Conservation (phyloP, 768 basidiomycete species). For the Rhizopogon rudus region DNA sequence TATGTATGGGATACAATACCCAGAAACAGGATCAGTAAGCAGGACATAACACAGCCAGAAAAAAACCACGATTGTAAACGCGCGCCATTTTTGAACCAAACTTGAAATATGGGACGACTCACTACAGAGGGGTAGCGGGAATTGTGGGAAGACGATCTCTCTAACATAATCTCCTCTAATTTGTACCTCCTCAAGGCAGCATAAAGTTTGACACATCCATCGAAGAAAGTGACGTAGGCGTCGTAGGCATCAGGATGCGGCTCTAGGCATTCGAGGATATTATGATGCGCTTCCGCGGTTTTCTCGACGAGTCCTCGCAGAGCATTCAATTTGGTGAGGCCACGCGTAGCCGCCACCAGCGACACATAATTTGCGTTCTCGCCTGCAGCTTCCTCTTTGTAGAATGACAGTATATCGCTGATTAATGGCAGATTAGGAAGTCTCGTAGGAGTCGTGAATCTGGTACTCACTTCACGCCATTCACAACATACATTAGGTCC, state of each 20-base stretch:
- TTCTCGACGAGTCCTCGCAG: conserved; percentile 20
- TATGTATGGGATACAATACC: no score
- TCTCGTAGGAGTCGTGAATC: not conserved
- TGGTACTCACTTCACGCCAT: conserved; percentile 27
- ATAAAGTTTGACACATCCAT: conserved; percentile 26
- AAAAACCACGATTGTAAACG: no score
- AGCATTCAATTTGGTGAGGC: conserved; percentile 22
- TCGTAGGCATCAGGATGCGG: conserved; percentile 13
- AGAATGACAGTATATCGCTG: conserved; percentile 37
- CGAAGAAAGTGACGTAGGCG: conserved; percentile 12
- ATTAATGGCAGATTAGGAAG: not conserved
- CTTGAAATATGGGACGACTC: no score
- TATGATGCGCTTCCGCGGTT: conserved; percentile 18
- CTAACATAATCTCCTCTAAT: conserved; percentile 15
- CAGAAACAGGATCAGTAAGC: no score
- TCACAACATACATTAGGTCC: conserved; percentile 20
- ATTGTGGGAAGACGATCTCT: not conserved
- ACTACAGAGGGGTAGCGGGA: no score
- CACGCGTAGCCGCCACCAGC: conserved; percentile 18
- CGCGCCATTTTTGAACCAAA: no score
- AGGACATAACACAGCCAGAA: no score
- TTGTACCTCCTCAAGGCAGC: conserved; percentile 20
- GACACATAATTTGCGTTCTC: conserved; percentile 34
- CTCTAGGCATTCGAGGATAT: conserved; percentile 20
- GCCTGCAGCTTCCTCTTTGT: conserved; percentile 33